Evolutionary conservation across 2,329 filamentous ascomycete species (phyloP), one percentile per base, ranked within the genome.

Genomic region (Leptographium wingfieldii): DNA sequence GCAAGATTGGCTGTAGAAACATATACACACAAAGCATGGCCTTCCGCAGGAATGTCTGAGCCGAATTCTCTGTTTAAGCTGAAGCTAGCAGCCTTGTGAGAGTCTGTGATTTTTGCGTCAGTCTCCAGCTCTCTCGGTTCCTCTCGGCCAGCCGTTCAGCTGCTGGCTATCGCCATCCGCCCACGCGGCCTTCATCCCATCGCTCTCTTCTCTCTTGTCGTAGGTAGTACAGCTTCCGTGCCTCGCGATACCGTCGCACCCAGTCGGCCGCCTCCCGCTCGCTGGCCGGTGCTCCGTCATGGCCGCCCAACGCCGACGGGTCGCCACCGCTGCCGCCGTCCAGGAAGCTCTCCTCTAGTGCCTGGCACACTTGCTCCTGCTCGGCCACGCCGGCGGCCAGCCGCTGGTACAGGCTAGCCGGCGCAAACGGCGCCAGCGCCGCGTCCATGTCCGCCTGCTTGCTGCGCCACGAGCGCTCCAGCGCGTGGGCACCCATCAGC

Each of bases 141-240:
- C 43, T 46, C 43, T 19, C 43, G 19, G 19, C 29, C 29, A 12
- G 2, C 14, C 31, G 10, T 29, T 46, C 43, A 51, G 9, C 22
- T 7, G 5, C 40, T 52, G 43, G 43, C 33, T 60, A 92, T 68
- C 92, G 82, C 94, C 94, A 97, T 0, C 94, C 94, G 12, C 92
- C 92, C 40, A 97, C 92, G 65, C 92, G 80, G 29, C 92, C 91
- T 73, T 97, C 92, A 70, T 97, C 94, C 94, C 94, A 97, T 67
- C 94, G 81, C 68, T 91, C 88, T 72, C 92, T 95, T 65, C 90
- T 82, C 76, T 97, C 94, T 68, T 86, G 84, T 61, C 94, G 80
- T 59, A 92, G 76, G 68, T 94, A 95, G 63, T 86, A 86, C 60
- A 87, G 75, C 66, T 88, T 87, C 69, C 86, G 88, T 11, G 88